These are phyloP conservation scores for Gymnopilus dilepis DNA, from an alignment of 768 basidiomycete species.

Conservation along the genomic window DNA sequence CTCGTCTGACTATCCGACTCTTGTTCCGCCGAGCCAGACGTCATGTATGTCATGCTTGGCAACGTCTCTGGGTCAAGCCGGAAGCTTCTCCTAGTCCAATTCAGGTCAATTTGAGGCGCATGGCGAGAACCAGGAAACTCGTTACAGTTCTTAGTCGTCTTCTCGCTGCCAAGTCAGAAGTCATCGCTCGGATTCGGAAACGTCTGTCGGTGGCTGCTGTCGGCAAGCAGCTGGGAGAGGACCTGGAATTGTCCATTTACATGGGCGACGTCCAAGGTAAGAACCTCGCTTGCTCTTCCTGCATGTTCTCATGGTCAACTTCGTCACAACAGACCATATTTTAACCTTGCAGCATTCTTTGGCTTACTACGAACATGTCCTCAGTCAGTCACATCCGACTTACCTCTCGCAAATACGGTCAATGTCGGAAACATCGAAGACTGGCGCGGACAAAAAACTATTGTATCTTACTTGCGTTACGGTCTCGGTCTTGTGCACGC, in stretches of 20 bases:
- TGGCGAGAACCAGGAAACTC: conserved; percentile 78
- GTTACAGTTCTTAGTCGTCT: conserved; percentile 81
- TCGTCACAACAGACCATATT: conserved; percentile 75
- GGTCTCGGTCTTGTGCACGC: conserved; percentile 69
- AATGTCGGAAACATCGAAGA: conserved; percentile 61
- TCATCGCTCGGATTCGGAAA: conserved; percentile 80
- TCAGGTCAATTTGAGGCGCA: conserved; percentile 66
- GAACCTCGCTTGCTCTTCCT: conserved; percentile 9
- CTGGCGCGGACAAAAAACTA: conserved; percentile 67
- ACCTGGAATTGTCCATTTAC: conserved; percentile 80
- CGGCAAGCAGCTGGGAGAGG: conserved; percentile 47
- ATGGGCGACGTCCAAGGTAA: conserved; percentile 92
- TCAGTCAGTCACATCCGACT: conserved; percentile 86
- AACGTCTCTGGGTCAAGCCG: conserved; percentile 18
- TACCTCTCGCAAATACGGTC: conserved; percentile 81
- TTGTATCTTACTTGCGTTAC: conserved; percentile 70
- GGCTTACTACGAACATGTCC: conserved; percentile 84
- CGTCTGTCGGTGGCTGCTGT: conserved; percentile 53
- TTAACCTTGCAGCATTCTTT: conserved; percentile 85
- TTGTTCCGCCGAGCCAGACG: conserved; percentile 43
- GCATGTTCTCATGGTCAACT: neutral
- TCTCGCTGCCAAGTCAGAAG: conserved; percentile 81
- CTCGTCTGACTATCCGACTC: conserved; percentile 39
- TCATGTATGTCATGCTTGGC: conserved; percentile 32
- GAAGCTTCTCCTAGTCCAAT: conserved; percentile 37